Percentiles rank a stretch among this genome's conserved stretches.
Conservation (phyloP, 331 rosid genomes). For the Malus hybrid region DNA sequence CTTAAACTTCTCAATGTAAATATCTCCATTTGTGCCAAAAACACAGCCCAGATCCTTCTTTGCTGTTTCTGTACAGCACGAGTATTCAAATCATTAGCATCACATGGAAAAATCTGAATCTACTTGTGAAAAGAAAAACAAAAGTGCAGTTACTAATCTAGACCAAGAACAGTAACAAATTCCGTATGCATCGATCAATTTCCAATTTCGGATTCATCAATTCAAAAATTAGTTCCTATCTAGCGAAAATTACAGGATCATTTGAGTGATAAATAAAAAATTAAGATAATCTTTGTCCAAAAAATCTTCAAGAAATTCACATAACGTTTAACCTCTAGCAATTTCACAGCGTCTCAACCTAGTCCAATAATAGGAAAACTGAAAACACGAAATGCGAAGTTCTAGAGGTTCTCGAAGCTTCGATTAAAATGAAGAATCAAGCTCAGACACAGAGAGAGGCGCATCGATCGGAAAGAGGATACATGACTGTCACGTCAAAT, state of each 20-base stretch:
- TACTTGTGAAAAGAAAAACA: too few species aligned
- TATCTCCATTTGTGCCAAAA: constrained; percentile 48
- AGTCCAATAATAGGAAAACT: too few species aligned
- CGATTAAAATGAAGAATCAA: not conserved
- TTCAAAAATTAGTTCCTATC: not conserved
- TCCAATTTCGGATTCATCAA: not conserved
- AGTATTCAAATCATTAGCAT: not conserved
- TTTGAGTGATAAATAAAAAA: not conserved
- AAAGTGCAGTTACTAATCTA: not conserved
- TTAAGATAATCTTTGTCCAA: not conserved
- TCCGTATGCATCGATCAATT: not conserved
- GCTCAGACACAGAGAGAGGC: not conserved
- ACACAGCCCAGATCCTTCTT: constrained; percentile 46
- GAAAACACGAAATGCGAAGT: not conserved
- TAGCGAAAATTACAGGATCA: not conserved
- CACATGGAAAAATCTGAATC: not conserved
- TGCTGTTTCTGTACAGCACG: constrained; percentile 45
- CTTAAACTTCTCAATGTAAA: constrained; percentile 60
- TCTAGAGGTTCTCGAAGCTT: not conserved
- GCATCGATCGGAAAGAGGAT: constrained; percentile 59
- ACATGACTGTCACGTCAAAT: not conserved
- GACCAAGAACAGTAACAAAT: not conserved
- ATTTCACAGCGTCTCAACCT: not conserved
- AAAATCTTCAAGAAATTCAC: not conserved
- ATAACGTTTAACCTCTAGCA: not conserved